phyloP scores from a whole-genome alignment of 225 moss, liverwort and hornwort species.

The Pseudoscleropodium purum region DNA sequence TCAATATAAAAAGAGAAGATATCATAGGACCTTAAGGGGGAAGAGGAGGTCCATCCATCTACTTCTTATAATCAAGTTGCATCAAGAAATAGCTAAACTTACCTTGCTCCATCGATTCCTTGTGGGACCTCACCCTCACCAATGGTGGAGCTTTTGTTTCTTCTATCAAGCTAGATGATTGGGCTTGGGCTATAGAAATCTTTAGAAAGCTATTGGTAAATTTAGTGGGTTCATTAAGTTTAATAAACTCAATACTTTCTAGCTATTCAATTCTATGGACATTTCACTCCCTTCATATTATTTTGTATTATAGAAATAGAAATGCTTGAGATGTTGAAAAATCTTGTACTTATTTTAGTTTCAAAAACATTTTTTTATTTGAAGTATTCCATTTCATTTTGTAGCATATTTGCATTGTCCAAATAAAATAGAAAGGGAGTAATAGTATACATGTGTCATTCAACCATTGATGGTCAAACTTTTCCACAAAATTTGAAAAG shows the following conservation, averaged over 20 bases:
- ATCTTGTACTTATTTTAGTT: background rate
- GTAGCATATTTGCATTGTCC: background rate
- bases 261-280: background rate
- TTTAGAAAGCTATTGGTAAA: background rate
- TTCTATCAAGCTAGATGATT: background rate
- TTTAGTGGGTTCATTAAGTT: rapidly evolving
- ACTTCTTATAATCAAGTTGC: background rate
- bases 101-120: background rate
- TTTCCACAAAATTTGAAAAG: too few species aligned
- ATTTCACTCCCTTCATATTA: rapidly evolving
- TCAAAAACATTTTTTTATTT: background rate
- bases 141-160: background rate
- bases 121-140: rapidly evolving
- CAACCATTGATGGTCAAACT: too few species aligned
- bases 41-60: background rate
- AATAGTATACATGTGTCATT: background rate
- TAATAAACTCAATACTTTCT: background rate
- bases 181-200: too few species aligned
- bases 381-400: background rate
- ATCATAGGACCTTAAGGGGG: background rate
- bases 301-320: too few species aligned
- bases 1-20: background rate
- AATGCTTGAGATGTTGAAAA: background rate
- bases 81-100: rapidly evolving
- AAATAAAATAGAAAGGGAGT: background rate